Percentiles rank a stretch among this genome's conserved stretches.
phyloP scores from a whole-genome alignment of 2,329 filamentous ascomycete genomes.

The Colletotrichum abscissum region DNA sequence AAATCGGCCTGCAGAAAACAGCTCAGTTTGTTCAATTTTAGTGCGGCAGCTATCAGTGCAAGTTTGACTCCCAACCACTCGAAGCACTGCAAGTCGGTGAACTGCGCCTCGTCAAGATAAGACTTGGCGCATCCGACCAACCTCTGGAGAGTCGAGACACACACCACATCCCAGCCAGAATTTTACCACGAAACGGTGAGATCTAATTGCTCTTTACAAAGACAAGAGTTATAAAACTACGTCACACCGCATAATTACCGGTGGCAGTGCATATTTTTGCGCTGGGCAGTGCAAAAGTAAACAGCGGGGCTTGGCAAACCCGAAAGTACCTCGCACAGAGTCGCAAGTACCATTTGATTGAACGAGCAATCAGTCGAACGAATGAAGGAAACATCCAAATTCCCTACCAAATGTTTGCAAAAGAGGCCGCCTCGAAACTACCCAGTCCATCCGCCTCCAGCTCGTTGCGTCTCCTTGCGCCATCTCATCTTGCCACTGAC shows the following conservation, averaged over 20 bases:
- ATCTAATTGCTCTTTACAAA: neutral
- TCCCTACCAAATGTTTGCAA: neutral
- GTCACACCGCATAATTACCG: neutral
- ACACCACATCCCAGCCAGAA: neutral
- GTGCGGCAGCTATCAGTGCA: neutral
- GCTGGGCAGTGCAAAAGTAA: neutral
- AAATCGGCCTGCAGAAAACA: neutral
- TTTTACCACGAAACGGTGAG: neutral
- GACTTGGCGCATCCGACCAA: neutral
- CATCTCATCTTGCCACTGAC: neutral
- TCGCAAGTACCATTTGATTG: neutral
- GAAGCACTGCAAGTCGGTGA: neutral
- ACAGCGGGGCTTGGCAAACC: no score
- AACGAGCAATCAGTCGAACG: neutral
- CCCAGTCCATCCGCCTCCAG: neutral
- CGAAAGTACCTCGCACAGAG: neutral
- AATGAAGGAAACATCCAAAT: no score
- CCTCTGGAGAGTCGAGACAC: no score
- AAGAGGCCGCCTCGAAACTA: neutral
- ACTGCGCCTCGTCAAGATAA: constrained; percentile 1
- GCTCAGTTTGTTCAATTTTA: neutral
- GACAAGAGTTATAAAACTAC: neutral
- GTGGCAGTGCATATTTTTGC: neutral
- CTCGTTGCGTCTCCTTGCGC: no score
- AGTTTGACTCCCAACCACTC: neutral